These are phyloP conservation scores for Combretum micranthum DNA, from an alignment of 345 rosid genomes.

Conservation along the genomic window DNA sequence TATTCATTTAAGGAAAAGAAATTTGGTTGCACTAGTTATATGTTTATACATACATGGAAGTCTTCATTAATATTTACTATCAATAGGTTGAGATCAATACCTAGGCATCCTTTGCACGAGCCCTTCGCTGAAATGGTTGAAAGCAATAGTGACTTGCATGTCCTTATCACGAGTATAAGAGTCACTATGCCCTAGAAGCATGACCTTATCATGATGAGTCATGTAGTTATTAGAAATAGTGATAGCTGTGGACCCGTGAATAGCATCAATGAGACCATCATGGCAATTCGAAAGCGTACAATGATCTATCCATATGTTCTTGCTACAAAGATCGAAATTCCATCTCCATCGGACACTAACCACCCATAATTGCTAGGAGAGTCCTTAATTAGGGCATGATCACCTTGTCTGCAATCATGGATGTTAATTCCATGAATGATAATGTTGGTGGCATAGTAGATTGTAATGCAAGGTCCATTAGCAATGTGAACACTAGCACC, in stretches of 20 bases:
- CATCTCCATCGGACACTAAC: conserved; percentile 60
- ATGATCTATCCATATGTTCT: conserved; percentile 66
- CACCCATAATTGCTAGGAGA: conserved; percentile 55
- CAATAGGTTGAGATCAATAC: conserved; percentile 12
- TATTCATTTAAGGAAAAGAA: no score
- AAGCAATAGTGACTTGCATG: conserved; percentile 80
- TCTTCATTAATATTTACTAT: no score
- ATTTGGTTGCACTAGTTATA: no score
- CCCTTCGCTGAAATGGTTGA: conserved; percentile 85
- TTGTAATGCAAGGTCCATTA: conserved; percentile 67
- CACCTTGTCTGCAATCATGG: conserved; percentile 59
- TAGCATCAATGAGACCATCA: conserved; percentile 74
- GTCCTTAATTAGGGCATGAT: conserved; percentile 39
- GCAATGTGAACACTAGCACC: conserved; percentile 73
- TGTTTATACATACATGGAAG: no score
- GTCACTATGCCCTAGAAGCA: conserved; percentile 72
- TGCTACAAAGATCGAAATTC: conserved; percentile 46
- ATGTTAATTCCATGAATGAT: conserved; percentile 68
- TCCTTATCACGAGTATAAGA: conserved; percentile 49
- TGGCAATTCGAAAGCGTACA: conserved; percentile 67
- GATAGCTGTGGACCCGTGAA: conserved; percentile 73
- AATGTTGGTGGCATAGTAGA: conserved; percentile 52
- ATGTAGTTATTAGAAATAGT: conserved; percentile 73
- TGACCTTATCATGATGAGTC: conserved; percentile 84
- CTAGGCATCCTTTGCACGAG: conserved; percentile 86